Evolutionary conservation across 345 rosid genomes (phyloP).

Genomic region (Gossypium herbaceum): DNA sequence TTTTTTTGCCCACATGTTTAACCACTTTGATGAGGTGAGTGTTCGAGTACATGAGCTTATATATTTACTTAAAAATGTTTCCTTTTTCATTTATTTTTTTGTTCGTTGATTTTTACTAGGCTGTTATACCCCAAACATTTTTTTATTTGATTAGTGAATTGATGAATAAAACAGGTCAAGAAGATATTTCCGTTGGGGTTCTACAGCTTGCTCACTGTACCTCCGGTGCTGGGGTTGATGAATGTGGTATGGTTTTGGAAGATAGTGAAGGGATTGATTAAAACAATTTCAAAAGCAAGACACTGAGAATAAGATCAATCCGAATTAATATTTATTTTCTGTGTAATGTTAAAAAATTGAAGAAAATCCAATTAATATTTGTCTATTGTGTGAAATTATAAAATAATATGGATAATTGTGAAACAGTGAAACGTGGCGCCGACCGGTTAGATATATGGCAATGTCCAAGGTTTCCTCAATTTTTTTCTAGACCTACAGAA

Average conservation of each 20-base stretch:
- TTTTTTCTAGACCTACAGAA: no score
- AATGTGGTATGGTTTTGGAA: constrained; percentile 80
- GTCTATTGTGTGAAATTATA: no score
- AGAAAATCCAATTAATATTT: no score
- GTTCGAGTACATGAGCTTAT: background rate
- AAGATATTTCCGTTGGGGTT: constrained; percentile 62
- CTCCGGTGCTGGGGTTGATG: constrained; percentile 47
- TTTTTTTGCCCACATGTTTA: constrained; percentile 56
- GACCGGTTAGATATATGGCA: no score
- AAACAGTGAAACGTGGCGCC: no score
- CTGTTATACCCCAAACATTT: no score
- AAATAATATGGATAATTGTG: no score
- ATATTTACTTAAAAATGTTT: background rate
- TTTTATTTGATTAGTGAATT: no score
- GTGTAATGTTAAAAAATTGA: no score
- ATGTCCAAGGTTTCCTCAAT: no score
- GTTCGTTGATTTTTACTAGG: no score
- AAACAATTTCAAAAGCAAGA: constrained; percentile 55
- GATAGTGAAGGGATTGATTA: constrained; percentile 66
- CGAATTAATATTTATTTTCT: background rate
- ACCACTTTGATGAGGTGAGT: constrained; percentile 70
- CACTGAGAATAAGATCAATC: constrained; percentile 35
- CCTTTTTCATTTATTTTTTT: no score
- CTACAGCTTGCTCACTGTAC: constrained; percentile 56
- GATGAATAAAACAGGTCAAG: constrained; percentile 43